phyloP scores from a whole-genome alignment of 1,139 yeast species.

The Maudiozyma humilis region DNA sequence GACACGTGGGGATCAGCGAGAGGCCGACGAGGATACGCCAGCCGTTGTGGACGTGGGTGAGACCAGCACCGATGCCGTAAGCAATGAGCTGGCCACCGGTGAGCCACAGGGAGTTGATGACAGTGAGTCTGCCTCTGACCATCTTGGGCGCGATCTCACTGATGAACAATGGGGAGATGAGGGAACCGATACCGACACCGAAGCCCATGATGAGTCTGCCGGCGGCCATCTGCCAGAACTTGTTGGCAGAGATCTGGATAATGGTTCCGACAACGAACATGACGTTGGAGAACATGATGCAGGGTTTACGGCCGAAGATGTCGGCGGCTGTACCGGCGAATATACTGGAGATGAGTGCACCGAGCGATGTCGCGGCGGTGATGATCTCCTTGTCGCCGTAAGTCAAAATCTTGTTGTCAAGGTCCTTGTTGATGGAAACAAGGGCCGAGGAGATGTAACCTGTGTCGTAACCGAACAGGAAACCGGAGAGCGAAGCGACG shows the following conservation, averaged over 20 bases:
- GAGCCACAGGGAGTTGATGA: slow-evolving; percentile 38
- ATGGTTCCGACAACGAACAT: slow-evolving; percentile 77
- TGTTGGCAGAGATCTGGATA: slow-evolving; percentile 68
- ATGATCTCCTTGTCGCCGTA: slow-evolving; percentile 79
- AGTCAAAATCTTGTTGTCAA: slow-evolving; percentile 47
- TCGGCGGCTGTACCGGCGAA: slow-evolving; percentile 78
- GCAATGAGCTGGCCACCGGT: slow-evolving; percentile 92
- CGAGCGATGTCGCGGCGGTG: slow-evolving; percentile 91
- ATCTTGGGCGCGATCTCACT: slow-evolving; percentile 87
- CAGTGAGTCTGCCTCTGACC: slow-evolving; percentile 78
- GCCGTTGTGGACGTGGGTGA: slow-evolving; percentile 64
- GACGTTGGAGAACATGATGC: slow-evolving; percentile 69
- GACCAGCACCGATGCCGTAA: slow-evolving; percentile 87
- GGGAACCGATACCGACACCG: slow-evolving; percentile 91
- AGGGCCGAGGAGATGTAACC: slow-evolving; percentile 91
- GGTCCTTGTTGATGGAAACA: slow-evolving; percentile 73
- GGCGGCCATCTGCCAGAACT: slow-evolving; percentile 83
- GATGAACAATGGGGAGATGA: slow-evolving; percentile 83
- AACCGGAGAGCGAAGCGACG: slow-evolving; percentile 84
- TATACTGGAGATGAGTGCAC: slow-evolving; percentile 75
- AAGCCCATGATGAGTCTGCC: slow-evolving; percentile 91
- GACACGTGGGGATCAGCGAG: slow-evolving; percentile 76
- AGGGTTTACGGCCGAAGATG: slow-evolving; percentile 70
- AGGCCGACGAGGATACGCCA: slow-evolving; percentile 92
- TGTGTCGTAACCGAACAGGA: slow-evolving; percentile 94